These are phyloP conservation scores for Hortiboletus rubellus DNA, from an alignment of 1,284 basidiomycete species.

Conservation along the genomic window DNA sequence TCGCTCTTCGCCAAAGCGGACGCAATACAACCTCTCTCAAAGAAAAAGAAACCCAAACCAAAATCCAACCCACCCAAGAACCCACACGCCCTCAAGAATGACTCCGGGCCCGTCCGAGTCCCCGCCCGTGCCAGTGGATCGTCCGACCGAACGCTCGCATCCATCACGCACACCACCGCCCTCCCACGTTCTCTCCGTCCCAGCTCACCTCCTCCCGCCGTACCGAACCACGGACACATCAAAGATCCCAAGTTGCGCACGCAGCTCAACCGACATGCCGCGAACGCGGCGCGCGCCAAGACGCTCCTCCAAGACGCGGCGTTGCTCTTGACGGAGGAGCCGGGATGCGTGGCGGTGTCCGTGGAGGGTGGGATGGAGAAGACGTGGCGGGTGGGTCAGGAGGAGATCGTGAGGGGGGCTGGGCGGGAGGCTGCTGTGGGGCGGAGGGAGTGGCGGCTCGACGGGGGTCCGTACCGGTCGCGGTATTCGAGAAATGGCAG, in stretches of 20 bases:
- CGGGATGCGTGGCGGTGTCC: slow-evolving; percentile 60
- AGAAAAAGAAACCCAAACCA: slow-evolving; percentile 38
- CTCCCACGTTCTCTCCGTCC: slow-evolving; percentile 63
- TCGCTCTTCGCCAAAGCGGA: slow-evolving; percentile 70
- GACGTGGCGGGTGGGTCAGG: slow-evolving; percentile 88
- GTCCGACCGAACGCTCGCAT: slow-evolving; percentile 56
- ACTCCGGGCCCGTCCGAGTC: slow-evolving; percentile 10
- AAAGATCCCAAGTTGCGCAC: slow-evolving; percentile 75
- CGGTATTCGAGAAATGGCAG: slow-evolving; percentile 92
- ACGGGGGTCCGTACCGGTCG: slow-evolving; percentile 83
- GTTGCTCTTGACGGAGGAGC: slow-evolving; percentile 61
- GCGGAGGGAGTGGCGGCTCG: slow-evolving; percentile 78
- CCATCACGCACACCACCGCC: slow-evolving; percentile 55
- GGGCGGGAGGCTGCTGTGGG: slow-evolving; percentile 77
- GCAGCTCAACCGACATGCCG: slow-evolving; percentile 61
- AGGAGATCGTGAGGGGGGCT: slow-evolving; percentile 70
- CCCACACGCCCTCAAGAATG: slow-evolving; percentile 5
- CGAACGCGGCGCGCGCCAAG: slow-evolving; percentile 57
- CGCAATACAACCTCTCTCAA: slow-evolving; percentile 50
- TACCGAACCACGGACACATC: slow-evolving; percentile 59
- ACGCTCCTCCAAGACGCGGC: slow-evolving; percentile 64
- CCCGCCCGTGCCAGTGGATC: slow-evolving; percentile 3
- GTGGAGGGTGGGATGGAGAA: slow-evolving; percentile 77
- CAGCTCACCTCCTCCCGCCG: slow-evolving; percentile 41
- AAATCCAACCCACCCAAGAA: slow-evolving; percentile 23